Conservation (phyloP, 495 filamentous ascomycete genomes). For the Daldinia bambusicola region DNA sequence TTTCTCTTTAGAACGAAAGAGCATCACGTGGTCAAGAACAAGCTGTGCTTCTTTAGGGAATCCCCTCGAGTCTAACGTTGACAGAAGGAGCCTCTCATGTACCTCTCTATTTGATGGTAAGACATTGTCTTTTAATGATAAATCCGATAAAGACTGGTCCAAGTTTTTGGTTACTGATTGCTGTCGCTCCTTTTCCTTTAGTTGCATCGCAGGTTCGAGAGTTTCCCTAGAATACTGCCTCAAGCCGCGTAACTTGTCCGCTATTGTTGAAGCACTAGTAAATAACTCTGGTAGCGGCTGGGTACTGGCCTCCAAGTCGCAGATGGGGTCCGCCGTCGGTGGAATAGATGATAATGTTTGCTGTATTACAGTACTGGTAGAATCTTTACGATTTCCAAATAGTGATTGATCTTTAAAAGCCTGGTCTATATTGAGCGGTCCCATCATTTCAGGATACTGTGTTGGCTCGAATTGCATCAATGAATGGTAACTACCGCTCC, state of each 20-base stretch:
- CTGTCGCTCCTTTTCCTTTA: constrained; percentile 13
- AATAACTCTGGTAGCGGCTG: constrained; percentile 44
- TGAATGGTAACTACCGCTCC: constrained; percentile 55
- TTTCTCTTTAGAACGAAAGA: constrained; percentile 69
- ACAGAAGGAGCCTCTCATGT: constrained; percentile 59
- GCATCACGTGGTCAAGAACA: constrained; percentile 57
- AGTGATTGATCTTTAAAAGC: constrained; percentile 55
- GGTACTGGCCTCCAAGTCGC: constrained; percentile 43
- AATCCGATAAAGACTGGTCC: constrained; percentile 14
- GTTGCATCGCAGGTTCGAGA: constrained; percentile 21
- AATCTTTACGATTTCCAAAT: constrained; percentile 56
- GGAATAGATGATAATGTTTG: constrained; percentile 44
- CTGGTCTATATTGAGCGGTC: constrained; percentile 56
- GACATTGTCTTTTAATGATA: constrained; percentile 22
- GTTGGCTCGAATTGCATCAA: constrained; percentile 59
- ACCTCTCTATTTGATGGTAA: constrained; percentile 53
- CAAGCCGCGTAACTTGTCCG: constrained; percentile 54
- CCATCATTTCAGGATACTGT: constrained; percentile 55
- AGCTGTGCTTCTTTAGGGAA: constrained; percentile 53
- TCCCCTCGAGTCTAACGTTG: constrained; percentile 55
- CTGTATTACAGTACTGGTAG: constrained; percentile 49
- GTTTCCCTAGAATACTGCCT: constrained; percentile 46
- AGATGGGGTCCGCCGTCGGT: constrained; percentile 41
- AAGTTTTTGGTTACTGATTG: constrained; percentile 8
- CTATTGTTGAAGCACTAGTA: constrained; percentile 46